Base-by-base conservation (phyloP, 768 basidiomycete genomes). In the Rhodotorula graminis region DNA sequence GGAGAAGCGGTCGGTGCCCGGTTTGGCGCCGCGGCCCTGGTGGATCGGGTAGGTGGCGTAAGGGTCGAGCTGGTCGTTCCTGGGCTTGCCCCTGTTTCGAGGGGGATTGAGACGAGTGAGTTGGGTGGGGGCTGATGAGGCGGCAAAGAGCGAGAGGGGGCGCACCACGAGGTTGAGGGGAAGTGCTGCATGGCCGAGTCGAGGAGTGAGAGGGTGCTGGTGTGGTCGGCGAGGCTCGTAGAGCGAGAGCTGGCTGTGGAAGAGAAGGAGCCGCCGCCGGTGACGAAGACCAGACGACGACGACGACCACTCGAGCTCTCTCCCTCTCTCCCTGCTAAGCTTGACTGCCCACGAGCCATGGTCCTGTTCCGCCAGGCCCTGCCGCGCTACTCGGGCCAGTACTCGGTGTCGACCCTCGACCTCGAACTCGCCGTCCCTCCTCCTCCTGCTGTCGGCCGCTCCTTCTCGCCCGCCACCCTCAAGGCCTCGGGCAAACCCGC, bases 21-120 rank as follows among this genome's bases (percentile, higher is more conserved):
- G 8, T 0, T 3, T 14, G 0, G 58, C 53, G 33, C 57, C 50
- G 25, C 87, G 85, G 56, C 88, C 84, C 70, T 85, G 85, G 78
- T 87, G 85, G 71, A 92, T 83, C 42, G 91, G 91, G 80, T 88
- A 90, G 14, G 92, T 91, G 71, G 85, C 86, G 81, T 90, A 89
- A 63, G 85, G 84, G 83, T 94, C 92, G 76, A 87, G 82, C 29
- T 85, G 83, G 74, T 93, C 90, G 80, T 89, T 87, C 78, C 89
- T 84, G 10, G 75, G 75, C 70, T 76, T 76, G 44, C 74, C 74
- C 74, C 74, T 76, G 65, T 25, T 8, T 21, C 29, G 8, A n/a
- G 31, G 5, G 37, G 9, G 0, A 23, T 29, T 46, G 55, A 47
- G 46, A 7, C 23, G 3, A 31, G 66, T 55, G 27, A n/a, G 15